phyloP scores from a whole-genome alignment of 2,329 filamentous ascomycete species.

The Colletotrichum falcatum region DNA sequence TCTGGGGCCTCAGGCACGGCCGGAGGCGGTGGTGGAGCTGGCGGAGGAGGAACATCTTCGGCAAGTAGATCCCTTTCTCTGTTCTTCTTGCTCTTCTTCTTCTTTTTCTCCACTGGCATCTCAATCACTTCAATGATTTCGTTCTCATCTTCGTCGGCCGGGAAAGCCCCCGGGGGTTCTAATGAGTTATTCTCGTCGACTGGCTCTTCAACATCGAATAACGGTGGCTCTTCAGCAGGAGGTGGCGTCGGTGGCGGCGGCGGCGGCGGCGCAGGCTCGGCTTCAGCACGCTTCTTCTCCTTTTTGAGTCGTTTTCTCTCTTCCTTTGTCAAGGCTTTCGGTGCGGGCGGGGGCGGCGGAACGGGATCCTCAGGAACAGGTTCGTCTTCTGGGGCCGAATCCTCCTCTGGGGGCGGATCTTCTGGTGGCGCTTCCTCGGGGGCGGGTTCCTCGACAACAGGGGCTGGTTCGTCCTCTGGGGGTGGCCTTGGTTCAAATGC shows the following conservation, averaged over 20 bases:
- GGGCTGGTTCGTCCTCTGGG: slow-evolving; percentile 49
- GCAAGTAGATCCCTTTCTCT: slow-evolving; percentile 52
- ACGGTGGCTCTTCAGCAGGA: slow-evolving; percentile 41
- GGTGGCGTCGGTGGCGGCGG: slow-evolving; percentile 40
- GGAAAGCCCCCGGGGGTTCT: slow-evolving; percentile 69
- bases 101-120: slow-evolving; percentile 58
- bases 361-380: slow-evolving; percentile 52
- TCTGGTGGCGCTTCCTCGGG: slow-evolving; percentile 22
- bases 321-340: slow-evolving; percentile 37
- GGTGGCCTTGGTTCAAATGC: slow-evolving; percentile 61
- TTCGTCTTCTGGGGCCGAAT: slow-evolving; percentile 42
- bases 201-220: slow-evolving; percentile 43
- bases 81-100: slow-evolving; percentile 58
- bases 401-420: slow-evolving; percentile 36
- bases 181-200: slow-evolving; percentile 48
- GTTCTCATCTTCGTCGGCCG: slow-evolving; percentile 62
- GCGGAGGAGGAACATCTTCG: slow-evolving; percentile 49
- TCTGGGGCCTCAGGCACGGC: slow-evolving; percentile 60
- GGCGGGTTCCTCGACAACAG: slow-evolving; percentile 41
- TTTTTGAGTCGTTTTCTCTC: slow-evolving; percentile 59
- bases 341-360: slow-evolving; percentile 54
- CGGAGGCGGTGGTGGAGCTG: slow-evolving; percentile 58
- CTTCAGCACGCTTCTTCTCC: slow-evolving; percentile 52
- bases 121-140: slow-evolving; percentile 65
- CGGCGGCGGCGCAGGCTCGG: slow-evolving; percentile 43